Evolutionary conservation across 495 filamentous ascomycete species (phyloP), one percentile per base, ranked within the genome.

Genomic region (Lasiosphaeris hirsuta): DNA sequence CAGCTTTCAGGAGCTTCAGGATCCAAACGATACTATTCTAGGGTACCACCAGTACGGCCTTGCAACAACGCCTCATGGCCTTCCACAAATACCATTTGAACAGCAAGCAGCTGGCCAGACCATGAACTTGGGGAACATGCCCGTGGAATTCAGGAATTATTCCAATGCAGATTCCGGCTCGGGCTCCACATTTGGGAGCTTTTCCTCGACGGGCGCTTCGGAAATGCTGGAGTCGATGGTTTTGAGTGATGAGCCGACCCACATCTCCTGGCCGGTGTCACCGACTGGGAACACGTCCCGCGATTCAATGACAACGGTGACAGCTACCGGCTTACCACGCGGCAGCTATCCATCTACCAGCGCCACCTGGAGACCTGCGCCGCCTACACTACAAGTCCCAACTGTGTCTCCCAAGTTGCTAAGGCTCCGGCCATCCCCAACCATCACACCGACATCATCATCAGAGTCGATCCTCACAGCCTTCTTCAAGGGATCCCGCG

Each of bases 371-470:
- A 4, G 11, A 10, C n/a, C 5, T 0, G 34, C 45, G 33, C 39
- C 59, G 0, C 8, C 46, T 40, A n/a, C 23, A 2, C 7, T 4
- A 9, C 18, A 50, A 7, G 50, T 15, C 23, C 34, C 50, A 18
- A 45, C 72, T 0, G 67, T 76, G 37, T 72, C 73, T 17, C 73
- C 73, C 4, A 74, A 71, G 49, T 58, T 72, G 66, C 49, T 74
- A 23, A 64, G 61, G 14, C 61, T 73, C 14, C 45, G 62, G 8
- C 69, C 65, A 4, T 68, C 72, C 0, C 73, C 72, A 5, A 64
- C 64, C 7, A 68, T 62, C 13, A 61, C 63, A 6, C 64, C 59
- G 0, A n/a, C 51, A 14, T 65, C 70, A 4, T 73, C 71, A 7
- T 65, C 64, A 10, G 71, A 74, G 56, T 74, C 73, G 7, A 46